Percentiles rank a stretch among this genome's conserved stretches.
Conservation (phyloP, 768 basidiomycete species). For the Serpula lacrymans region DNA sequence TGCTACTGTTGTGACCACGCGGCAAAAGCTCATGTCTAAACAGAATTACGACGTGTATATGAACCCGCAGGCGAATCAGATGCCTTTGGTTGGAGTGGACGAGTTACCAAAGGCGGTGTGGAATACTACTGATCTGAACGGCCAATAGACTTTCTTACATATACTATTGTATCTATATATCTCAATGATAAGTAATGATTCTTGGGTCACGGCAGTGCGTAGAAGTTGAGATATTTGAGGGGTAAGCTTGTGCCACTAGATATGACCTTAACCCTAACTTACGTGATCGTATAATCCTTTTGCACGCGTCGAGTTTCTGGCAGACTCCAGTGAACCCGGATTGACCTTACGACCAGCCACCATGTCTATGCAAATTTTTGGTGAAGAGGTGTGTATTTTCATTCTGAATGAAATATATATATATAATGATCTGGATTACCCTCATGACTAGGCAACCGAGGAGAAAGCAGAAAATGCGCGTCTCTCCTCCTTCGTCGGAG, state of each 20-base stretch:
- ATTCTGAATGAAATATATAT: too few relatives aligned
- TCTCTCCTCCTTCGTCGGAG: slow-evolving; percentile 96
- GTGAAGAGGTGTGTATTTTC: slow-evolving; percentile 45
- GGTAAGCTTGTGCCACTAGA: too few relatives aligned
- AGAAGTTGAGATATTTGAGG: too few relatives aligned
- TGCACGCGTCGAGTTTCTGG: too few relatives aligned
- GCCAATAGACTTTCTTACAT: too few relatives aligned
- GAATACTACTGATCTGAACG: not conserved
- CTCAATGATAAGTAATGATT: too few relatives aligned
- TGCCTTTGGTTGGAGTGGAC: slow-evolving; percentile 10
- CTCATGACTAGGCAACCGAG: slow-evolving; percentile 65
- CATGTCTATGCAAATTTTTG: slow-evolving; percentile 74
- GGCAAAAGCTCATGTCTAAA: slow-evolving; percentile 5
- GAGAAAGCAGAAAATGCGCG: slow-evolving; percentile 98
- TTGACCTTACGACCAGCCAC: slow-evolving; percentile 7
- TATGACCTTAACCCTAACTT: too few relatives aligned
- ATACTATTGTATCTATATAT: too few relatives aligned
- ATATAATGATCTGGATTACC: slow-evolving; percentile 2
- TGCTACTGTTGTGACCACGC: slow-evolving; percentile 13
- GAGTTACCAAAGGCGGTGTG: slow-evolving; percentile 12
- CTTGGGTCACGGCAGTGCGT: too few relatives aligned
- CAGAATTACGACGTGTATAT: slow-evolving; percentile 15
- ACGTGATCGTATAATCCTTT: too few relatives aligned
- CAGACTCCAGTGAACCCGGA: too few relatives aligned
- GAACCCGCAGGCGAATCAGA: slow-evolving; percentile 1